Base-by-base conservation (phyloP, 2,329 filamentous ascomycete genomes). In the Xylaria sp. region DNA sequence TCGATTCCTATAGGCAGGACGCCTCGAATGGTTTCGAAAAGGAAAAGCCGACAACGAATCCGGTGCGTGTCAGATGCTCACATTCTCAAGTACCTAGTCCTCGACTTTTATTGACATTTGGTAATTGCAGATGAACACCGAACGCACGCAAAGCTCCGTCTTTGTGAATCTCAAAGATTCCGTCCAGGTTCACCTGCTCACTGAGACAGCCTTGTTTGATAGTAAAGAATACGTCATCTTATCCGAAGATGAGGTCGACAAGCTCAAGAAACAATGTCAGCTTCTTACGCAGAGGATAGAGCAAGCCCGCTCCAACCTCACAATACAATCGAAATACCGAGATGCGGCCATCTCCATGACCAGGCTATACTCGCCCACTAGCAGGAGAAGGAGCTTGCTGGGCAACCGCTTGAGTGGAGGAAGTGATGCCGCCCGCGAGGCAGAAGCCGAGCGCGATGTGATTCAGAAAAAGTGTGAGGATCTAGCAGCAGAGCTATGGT, bases 171-270 rank as follows among this genome's bases (percentile, higher is more conserved):
- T 89, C 56, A 86, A 87, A 66, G 91, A 92, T 75, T 86, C 83
- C 63, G 91, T 99, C 46, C 90, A 93, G 70, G 89, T 97, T 75
- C 96, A 98, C 76, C 81, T 99, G 49, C 85, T 99, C 61, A 94
- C 95, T 65, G 94, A 98, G 80, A 98, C 92, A 19, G 95, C 95
- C 19, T 86, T 99, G 63, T 87, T 89, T 63, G 95, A 99, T 78
- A 96, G 93, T 79, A 90, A 89, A 73, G 82, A 88, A 70, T 99
- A 89, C 75, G 89, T 94, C 73, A 89, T 99, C 23, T 76, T 99
- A 64, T 92, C 94, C 0, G 91, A 94, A 69, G 93, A 97, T 74
- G 94, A 98, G 78, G 90, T 97, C 31, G 95, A 98, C 68, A 85
- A 87, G 49, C 79, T 98, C 71, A 99, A 98, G 83, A 96, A 93